Evolutionary conservation across 2,329 filamentous ascomycete genomes (phyloP), one percentile per base, ranked within the genome.

Genomic region (Talaromyces rugulosus): DNA sequence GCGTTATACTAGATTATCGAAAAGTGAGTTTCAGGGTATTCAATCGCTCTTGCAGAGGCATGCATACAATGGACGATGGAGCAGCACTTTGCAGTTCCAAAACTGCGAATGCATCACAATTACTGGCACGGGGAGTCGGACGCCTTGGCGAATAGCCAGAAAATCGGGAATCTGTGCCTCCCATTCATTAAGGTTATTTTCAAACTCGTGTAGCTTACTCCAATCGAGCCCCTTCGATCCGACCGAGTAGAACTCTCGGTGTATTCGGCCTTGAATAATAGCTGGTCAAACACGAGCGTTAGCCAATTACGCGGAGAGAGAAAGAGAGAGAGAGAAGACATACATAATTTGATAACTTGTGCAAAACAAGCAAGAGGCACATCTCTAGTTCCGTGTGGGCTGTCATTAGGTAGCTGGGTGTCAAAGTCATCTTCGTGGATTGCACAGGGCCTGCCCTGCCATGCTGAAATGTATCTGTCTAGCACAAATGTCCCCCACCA

Each of bases 401-500:
- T 58, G 23, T 61, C 62, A 34, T 63, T 59, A 16, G 62, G 62
- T 5, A 63, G 30, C 33, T 63, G 23, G 4, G 62, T 63, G n/a
- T 63, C 62, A 28, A 61, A 63, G 53, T 63, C 62, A 44, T 61
- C 59, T 54, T 63, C 54, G 16, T 63, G 62, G 31, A 63, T 63
- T 18, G 56, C 62, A 51, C 62, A 63, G 5, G 62, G 62, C 2
- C 62, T 60, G 31, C 62, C 62, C 42, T 63, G 62, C 62, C 62
- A 63, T 31, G 62, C 62, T 8, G 62, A 57, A 36, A 63, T 61
- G 30, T 63, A 63, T 58, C 62, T 18, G 47, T 63, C 62, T 5
- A 63, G 54, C n/a, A 63, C 62, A 58, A 63, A 63, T 30, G 59
- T 55, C 5, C 62, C 61, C 61, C 61, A 63, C 61, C 61, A 63